A percentile compares a stretch with the other conserved stretches of the same genome.
These are phyloP conservation scores for Starmerella bacillaris DNA, from an alignment of 805 yeast species.

Conservation along the genomic window DNA sequence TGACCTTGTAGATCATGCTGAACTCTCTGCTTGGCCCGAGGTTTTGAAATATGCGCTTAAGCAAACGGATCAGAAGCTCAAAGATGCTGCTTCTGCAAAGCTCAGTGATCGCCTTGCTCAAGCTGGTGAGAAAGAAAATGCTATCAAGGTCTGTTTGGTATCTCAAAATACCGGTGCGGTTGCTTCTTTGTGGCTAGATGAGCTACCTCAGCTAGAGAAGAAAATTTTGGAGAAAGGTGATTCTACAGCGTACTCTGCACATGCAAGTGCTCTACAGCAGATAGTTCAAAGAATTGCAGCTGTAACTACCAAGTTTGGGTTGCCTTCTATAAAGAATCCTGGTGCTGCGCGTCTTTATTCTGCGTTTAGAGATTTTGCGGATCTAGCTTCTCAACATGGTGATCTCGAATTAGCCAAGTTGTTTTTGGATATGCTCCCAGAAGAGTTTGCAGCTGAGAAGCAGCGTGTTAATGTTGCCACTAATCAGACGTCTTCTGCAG, in stretches of 20 bases:
- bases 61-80: neutral
- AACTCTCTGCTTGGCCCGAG: conserved; percentile 66
- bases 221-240: conserved; percentile 23
- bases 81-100: conserved; percentile 3
- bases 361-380: conserved; percentile 66
- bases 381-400: conserved; percentile 63
- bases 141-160: conserved; percentile 59
- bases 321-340: conserved; percentile 12
- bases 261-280: conserved; percentile 59
- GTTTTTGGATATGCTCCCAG: conserved; percentile 55
- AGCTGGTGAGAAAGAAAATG: conserved; percentile 44
- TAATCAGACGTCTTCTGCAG: conserved; percentile 19
- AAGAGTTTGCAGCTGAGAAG: conserved; percentile 45
- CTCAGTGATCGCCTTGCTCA: conserved; percentile 62
- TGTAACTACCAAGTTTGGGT: conserved; percentile 27
- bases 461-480: conserved; percentile 62
- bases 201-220: conserved; percentile 35
- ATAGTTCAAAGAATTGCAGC: conserved; percentile 72
- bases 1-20: conserved; percentile 64
- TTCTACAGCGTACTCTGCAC: conserved; percentile 60
- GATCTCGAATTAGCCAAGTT: conserved; percentile 63
- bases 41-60: conserved; percentile 40
- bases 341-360: conserved; percentile 33
- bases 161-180: conserved; percentile 69
- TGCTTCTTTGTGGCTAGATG: conserved; percentile 68